Percentiles rank a stretch among this genome's conserved stretches.
Conservation (phyloP, 345 rosid species). For the Microthlaspi erraticum region DNA sequence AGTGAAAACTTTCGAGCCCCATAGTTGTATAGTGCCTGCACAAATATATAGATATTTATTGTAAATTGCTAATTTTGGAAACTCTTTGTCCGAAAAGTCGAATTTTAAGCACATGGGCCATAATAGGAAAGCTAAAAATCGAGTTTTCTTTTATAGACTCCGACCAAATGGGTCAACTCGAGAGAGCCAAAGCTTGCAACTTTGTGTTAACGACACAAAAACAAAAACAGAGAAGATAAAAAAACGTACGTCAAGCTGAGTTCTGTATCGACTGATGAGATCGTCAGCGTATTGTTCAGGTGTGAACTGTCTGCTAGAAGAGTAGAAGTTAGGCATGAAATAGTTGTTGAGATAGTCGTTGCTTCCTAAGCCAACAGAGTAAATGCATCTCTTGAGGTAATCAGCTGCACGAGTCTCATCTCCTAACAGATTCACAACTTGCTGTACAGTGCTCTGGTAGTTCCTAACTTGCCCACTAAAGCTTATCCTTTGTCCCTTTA, state of each 20-base stretch:
- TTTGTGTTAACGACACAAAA: background rate
- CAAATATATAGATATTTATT: no score
- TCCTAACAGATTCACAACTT: conserved; percentile 68
- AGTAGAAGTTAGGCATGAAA: conserved; percentile 78
- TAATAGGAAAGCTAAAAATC: conserved; percentile 6
- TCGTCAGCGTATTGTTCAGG: conserved; percentile 67
- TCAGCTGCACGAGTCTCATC: conserved; percentile 56
- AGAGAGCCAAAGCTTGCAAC: conserved; percentile 7
- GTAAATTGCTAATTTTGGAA: background rate
- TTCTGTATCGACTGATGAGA: conserved; percentile 65
- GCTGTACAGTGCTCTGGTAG: conserved; percentile 67
- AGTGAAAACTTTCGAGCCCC: conserved; percentile 72
- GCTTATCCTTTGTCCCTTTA: conserved; percentile 58
- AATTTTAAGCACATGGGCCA: background rate
- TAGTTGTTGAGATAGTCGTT: conserved; percentile 96
- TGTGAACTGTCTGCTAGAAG: conserved; percentile 59
- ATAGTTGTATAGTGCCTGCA: conserved; percentile 54
- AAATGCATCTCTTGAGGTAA: conserved; percentile 74
- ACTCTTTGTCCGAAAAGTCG: background rate
- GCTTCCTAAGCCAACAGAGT: conserved; percentile 84
- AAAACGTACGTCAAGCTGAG: conserved; percentile 61
- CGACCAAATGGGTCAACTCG: conserved; percentile 26
- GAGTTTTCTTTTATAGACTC: background rate
- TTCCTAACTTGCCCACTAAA: conserved; percentile 64
- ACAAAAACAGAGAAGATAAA: background rate